Evolutionary conservation across 1,284 basidiomycete species (phyloP).

Genomic region (Mycosarcoma maydis): DNA sequence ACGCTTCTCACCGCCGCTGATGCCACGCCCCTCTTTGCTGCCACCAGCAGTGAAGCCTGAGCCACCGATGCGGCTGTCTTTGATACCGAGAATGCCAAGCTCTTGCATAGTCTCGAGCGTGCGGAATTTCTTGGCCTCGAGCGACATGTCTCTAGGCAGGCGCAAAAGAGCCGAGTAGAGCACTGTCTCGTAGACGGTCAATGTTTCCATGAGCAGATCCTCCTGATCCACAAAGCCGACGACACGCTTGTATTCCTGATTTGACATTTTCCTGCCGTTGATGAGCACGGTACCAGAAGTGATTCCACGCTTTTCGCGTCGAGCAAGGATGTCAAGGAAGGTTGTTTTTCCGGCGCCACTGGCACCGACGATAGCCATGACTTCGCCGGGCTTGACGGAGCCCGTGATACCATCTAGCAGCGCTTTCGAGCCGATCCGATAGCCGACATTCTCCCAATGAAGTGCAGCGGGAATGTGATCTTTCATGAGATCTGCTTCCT

Average conservation of each 20-base stretch:
- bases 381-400: constrained; percentile 89
- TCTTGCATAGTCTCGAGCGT: constrained; percentile 96
- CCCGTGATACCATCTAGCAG: constrained; percentile 84
- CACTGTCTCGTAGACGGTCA: constrained; percentile 97
- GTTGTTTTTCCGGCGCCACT: constrained; percentile 97
- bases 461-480: constrained; percentile 92
- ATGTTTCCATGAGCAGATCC: constrained; percentile 92
- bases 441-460: constrained; percentile 85
- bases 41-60: constrained; percentile 66
- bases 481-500: constrained; percentile 84
- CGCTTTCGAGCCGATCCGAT: constrained; percentile 71
- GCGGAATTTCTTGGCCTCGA: constrained; percentile 90
- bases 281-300: constrained; percentile 82
- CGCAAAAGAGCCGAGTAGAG: constrained; percentile 89
- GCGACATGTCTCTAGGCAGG: constrained; percentile 90
- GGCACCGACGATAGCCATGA: constrained; percentile 93
- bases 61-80: constrained; percentile 89
- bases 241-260: constrained; percentile 82
- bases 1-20: constrained; percentile 57
- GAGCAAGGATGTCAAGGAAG: constrained; percentile 91
- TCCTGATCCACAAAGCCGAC: constrained; percentile 97
- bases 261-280: constrained; percentile 82
- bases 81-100: constrained; percentile 89
- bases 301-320: constrained; percentile 82
- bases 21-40: constrained; percentile 82